Evolutionary conservation across 352 stramenopile species (phyloP).

Genomic region (Phytophthora multivora): DNA sequence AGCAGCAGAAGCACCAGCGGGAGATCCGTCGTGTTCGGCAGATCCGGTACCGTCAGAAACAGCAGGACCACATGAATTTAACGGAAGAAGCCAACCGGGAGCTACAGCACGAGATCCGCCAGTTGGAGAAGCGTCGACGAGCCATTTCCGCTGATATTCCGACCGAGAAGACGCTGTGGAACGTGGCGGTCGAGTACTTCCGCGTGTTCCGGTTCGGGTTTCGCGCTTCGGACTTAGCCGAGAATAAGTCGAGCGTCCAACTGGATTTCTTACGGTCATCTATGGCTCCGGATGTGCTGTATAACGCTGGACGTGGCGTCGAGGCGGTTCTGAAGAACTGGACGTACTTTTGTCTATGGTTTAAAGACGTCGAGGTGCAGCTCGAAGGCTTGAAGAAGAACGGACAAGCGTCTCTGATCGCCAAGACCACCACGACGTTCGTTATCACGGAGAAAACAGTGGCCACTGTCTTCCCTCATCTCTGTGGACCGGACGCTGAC

Average conservation of each 20-base stretch:
- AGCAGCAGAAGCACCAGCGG: background rate
- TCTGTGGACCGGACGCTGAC: background rate
- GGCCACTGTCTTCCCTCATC: conserved; percentile 7
- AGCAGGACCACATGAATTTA: background rate
- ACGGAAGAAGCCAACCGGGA: background rate
- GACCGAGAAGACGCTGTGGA: conserved; percentile 12
- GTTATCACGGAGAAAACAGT: conserved; percentile 12
- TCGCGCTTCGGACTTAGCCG: background rate
- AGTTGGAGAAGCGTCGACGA: conserved; percentile 4
- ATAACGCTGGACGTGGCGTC: conserved; percentile 1
- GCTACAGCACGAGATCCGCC: background rate
- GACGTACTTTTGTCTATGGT: conserved; percentile 16
- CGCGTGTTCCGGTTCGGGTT: conserved; percentile 14
- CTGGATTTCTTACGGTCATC: conserved; percentile 3
- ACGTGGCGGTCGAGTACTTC: conserved; percentile 8
- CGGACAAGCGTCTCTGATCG: background rate
- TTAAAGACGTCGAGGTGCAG: conserved; percentile 6
- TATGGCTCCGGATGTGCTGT: conserved; percentile 5
- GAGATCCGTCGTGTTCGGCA: background rate
- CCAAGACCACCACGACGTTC: conserved; percentile 1
- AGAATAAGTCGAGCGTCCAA: background rate
- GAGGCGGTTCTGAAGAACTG: conserved; percentile 12
- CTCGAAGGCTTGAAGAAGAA: conserved; percentile 6
- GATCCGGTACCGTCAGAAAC: conserved; percentile 15
- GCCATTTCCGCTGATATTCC: background rate